phyloP scores from a whole-genome alignment of 1,284 basidiomycete genomes.

The Boletus mariae region DNA sequence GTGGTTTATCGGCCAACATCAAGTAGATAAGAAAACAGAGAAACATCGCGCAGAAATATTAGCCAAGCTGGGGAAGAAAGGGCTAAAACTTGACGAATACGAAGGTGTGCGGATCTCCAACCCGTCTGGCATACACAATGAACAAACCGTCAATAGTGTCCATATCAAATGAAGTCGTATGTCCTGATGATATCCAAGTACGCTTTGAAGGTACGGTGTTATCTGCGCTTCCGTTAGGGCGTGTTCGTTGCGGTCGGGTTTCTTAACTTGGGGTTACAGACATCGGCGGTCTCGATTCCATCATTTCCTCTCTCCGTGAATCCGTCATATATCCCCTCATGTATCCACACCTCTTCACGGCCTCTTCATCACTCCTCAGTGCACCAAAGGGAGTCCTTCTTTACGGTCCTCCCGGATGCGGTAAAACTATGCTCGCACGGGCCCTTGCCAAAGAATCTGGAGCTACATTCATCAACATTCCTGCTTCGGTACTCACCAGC shows the following conservation, averaged over 20 bases:
- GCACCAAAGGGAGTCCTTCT: conserved; percentile 83
- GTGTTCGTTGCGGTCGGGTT: not conserved
- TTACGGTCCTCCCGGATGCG: conserved; percentile 90
- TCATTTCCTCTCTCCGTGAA: conserved; percentile 89
- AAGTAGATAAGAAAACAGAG: conserved; percentile 61
- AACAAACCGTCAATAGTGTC: conserved; percentile 44
- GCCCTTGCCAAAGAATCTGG: conserved; percentile 95
- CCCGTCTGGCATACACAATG: not conserved
- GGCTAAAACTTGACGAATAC: conserved; percentile 74
- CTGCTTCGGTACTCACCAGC: conserved; percentile 75
- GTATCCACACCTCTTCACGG: conserved; percentile 85
- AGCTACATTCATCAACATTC: conserved; percentile 94
- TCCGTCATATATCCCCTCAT: conserved; percentile 95
- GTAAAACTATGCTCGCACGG: conserved; percentile 94
- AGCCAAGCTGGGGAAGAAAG: conserved; percentile 67
- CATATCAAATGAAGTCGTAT: conserved; percentile 82
- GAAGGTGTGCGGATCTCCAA: conserved; percentile 55
- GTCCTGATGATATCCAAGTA: conserved; percentile 79
- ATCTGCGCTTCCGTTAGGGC: not conserved
- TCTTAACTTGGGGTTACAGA: conserved; percentile 43
- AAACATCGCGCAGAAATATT: conserved; percentile 70
- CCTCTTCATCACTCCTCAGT: conserved; percentile 65
- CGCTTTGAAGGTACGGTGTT: conserved; percentile 60
- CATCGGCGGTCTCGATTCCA: conserved; percentile 94
- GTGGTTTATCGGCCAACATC: conserved; percentile 48